Percentiles rank a stretch among this genome's conserved stretches.
phyloP scores from a whole-genome alignment of 2,329 filamentous ascomycete genomes.

The Colletotrichum scovillei region DNA sequence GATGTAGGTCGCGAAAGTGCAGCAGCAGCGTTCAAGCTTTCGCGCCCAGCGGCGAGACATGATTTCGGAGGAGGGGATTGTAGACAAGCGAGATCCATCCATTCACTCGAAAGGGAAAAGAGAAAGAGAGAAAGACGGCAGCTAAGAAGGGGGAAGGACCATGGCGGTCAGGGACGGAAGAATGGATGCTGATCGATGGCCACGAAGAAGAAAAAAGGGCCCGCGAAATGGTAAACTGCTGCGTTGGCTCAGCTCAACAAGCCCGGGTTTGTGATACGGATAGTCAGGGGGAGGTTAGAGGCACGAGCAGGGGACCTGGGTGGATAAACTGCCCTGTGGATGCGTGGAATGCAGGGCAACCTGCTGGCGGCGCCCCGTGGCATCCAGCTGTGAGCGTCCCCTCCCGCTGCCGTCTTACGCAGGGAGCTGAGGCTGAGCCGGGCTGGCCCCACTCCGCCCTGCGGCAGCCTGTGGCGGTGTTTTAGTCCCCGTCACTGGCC shows the following conservation, averaged over 20 bases:
- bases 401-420: neutral
- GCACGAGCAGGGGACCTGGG: slow-evolving; percentile 1
- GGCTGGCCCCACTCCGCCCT: neutral
- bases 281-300: slow-evolving; percentile 25
- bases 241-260: slow-evolving; percentile 4
- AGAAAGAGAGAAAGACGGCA: slow-evolving; percentile 6
- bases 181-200: slow-evolving; percentile 19
- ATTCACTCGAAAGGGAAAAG: slow-evolving; percentile 23
- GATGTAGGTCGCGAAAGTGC: slow-evolving; percentile 81
- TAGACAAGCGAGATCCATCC: slow-evolving; percentile 33
- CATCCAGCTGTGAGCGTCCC: neutral
- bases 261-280: slow-evolving; percentile 10
- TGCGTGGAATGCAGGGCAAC: neutral
- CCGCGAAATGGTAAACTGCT: slow-evolving; percentile 17
- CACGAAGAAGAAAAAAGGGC: slow-evolving; percentile 1
- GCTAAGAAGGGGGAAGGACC: slow-evolving; percentile 14
- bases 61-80: slow-evolving; percentile 46
- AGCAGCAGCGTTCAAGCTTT: slow-evolving; percentile 85
- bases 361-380: neutral
- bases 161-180: slow-evolving; percentile 30
- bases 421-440: slow-evolving; percentile 16
- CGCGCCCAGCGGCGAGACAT: slow-evolving; percentile 75
- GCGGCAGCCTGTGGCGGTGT: neutral
- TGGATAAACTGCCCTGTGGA: neutral
- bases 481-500: neutral